Evolutionary conservation across 768 basidiomycete genomes (phyloP).

Genomic region (Amyloporia xantha): DNA sequence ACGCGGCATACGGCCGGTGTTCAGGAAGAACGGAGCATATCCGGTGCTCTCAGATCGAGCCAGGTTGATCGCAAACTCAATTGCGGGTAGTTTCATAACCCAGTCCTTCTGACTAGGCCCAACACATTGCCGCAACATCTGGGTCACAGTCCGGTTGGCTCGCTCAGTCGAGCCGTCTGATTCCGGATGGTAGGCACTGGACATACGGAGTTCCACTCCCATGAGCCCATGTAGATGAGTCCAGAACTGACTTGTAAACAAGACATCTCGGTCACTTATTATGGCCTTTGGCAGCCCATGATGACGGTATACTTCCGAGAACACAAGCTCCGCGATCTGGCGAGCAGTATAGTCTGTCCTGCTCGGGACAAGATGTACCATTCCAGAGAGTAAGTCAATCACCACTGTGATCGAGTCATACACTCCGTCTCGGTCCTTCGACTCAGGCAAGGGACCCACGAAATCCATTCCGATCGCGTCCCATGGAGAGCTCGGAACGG

Average conservation of each 20-base stretch:
- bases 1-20: slow-evolving; percentile 15
- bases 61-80: slow-evolving; percentile 34
- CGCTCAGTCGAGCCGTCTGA: slow-evolving; percentile 24
- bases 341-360: slow-evolving; percentile 21
- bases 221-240: slow-evolving; percentile 11
- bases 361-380: slow-evolving; percentile 25
- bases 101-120: slow-evolving; percentile 21
- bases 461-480: slow-evolving; percentile 36
- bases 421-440: slow-evolving; percentile 15
- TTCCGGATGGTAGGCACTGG: slow-evolving; percentile 26
- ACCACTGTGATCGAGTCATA: slow-evolving; percentile 21
- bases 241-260: slow-evolving; percentile 34
- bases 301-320: slow-evolving; percentile 27
- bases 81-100: slow-evolving; percentile 24
- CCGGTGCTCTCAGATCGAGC: slow-evolving; percentile 25
- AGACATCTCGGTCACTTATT: slow-evolving; percentile 22
- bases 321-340: slow-evolving; percentile 30
- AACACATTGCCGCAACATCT: slow-evolving; percentile 13
- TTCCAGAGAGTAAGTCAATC: slow-evolving; percentile 16
- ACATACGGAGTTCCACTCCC: slow-evolving; percentile 18
- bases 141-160: slow-evolving; percentile 13
- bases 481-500: slow-evolving; percentile 28
- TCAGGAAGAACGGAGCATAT: slow-evolving; percentile 32
- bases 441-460: slow-evolving; percentile 27
- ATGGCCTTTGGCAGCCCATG: slow-evolving; percentile 28